These are phyloP conservation scores for Microcyclospora pomicola DNA, from an alignment of 2,329 filamentous ascomycete species.

Conservation along the genomic window DNA sequence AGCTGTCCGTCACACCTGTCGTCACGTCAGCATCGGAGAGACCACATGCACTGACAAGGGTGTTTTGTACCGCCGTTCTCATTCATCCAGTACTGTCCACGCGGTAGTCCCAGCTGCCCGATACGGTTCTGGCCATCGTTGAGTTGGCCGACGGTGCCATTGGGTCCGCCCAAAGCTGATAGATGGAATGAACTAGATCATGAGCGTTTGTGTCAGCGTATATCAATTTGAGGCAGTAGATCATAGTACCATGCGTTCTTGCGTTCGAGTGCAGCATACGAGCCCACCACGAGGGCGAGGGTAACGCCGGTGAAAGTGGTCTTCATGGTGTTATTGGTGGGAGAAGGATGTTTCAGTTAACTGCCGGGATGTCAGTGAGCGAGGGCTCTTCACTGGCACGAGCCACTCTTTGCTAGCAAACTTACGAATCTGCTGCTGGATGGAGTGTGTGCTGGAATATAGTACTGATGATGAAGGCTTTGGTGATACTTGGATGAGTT, in stretches of 20 bases:
- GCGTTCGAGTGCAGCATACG: slow-evolving; percentile 23
- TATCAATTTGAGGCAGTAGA: background rate
- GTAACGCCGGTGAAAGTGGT: slow-evolving; percentile 14
- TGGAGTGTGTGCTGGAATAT: too few species aligned
- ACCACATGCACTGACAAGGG: background rate
- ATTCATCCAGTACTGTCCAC: slow-evolving; percentile 41
- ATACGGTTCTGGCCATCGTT: slow-evolving; percentile 48
- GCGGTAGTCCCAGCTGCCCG: slow-evolving; percentile 26
- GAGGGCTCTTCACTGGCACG: too few species aligned
- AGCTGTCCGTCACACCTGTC: slow-evolving; percentile 37
- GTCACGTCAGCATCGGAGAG: background rate
- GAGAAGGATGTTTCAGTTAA: too few species aligned
- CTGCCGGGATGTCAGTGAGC: too few species aligned
- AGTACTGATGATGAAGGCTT: too few species aligned
- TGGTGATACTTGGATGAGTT: too few species aligned
- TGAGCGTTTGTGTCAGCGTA: background rate
- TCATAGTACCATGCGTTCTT: slow-evolving; percentile 1
- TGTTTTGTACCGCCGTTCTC: slow-evolving; percentile 26
- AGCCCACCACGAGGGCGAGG: slow-evolving; percentile 19
- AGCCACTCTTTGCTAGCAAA: too few species aligned
- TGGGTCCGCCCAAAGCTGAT: slow-evolving; percentile 24
- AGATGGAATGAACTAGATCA: slow-evolving; percentile 37
- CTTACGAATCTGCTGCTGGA: too few species aligned
- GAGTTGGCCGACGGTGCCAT: slow-evolving; percentile 46
- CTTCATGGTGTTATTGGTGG: slow-evolving; percentile 19